These are phyloP conservation scores for Candida tetrigidarum DNA, from an alignment of 1,139 yeast genomes.

Conservation along the genomic window DNA sequence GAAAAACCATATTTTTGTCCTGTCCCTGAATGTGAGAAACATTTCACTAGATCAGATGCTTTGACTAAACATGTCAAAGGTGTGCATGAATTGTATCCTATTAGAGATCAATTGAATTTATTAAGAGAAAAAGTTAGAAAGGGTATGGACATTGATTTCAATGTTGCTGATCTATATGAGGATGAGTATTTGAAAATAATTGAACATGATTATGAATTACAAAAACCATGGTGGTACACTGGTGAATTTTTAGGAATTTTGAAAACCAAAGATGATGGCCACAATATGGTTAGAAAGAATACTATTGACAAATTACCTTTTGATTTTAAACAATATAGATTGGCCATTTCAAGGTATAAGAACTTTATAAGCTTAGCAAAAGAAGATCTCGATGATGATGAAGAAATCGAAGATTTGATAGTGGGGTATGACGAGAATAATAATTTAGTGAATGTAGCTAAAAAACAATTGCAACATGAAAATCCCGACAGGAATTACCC, in stretches of 20 bases:
- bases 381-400: constrained; percentile 11
- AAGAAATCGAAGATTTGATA: constrained; percentile 16
- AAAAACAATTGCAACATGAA: constrained; percentile 17
- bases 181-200: constrained; percentile 32
- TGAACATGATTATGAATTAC: constrained; percentile 38
- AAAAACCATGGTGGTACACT: constrained; percentile 51
- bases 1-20: constrained; percentile 72
- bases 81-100: constrained; percentile 56
- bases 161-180: constrained; percentile 27
- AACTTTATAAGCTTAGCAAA: constrained; percentile 20
- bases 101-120: constrained; percentile 37
- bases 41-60: constrained; percentile 63
- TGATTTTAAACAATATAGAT: constrained; percentile 37
- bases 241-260: constrained; percentile 32
- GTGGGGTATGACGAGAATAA: constrained; percentile 16
- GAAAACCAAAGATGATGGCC: constrained; percentile 17
- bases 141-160: constrained; percentile 19
- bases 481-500: constrained; percentile 10
- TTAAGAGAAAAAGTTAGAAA: constrained; percentile 27
- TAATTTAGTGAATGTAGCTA: constrained; percentile 13
- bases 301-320: constrained; percentile 33
- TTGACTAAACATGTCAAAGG: constrained; percentile 66
- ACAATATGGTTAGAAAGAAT: constrained; percentile 11
- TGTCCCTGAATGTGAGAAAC: constrained; percentile 69
- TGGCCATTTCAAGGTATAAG: constrained; percentile 39